Percentiles rank a stretch among this genome's conserved stretches.
These are phyloP conservation scores for Elongisporangium anandrum DNA, from an alignment of 352 stramenopile genomes.

Conservation along the genomic window DNA sequence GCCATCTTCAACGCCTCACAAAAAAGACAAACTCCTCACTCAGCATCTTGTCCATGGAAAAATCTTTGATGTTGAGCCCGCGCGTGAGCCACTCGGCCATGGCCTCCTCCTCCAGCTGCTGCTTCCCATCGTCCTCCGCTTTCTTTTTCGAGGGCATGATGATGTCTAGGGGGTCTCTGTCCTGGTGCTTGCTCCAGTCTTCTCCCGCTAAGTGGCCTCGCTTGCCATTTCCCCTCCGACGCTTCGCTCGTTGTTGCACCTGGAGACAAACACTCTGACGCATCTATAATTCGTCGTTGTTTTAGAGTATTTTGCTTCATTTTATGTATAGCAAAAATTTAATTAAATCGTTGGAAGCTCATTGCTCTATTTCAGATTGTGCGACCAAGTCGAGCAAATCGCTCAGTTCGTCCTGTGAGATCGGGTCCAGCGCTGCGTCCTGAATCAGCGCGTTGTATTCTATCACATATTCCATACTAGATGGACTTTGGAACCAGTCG, in stretches of 20 bases:
- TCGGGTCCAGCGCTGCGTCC: background rate
- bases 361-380: background rate
- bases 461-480: background rate
- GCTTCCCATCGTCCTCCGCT: conserved; percentile 21
- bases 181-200: background rate
- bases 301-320: background rate
- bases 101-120: conserved; percentile 66
- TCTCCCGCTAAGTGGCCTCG: background rate
- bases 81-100: conserved; percentile 70
- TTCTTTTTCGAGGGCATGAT: conserved; percentile 16
- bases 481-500: background rate
- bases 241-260: background rate
- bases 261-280: background rate
- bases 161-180: background rate
- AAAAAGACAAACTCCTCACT: conserved; percentile 14
- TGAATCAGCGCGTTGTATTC: background rate
- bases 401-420: background rate
- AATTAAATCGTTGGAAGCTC: background rate
- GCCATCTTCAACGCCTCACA: background rate
- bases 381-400: background rate
- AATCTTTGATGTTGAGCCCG: conserved; percentile 53
- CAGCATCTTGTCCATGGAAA: conserved; percentile 76
- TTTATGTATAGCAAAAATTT: too few relatives aligned
- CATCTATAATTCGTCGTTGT: background rate
- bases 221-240: background rate